Evolutionary conservation across 208 protist species (phyloP).

Genomic region (Acanthamoeba rhysodes): DNA sequence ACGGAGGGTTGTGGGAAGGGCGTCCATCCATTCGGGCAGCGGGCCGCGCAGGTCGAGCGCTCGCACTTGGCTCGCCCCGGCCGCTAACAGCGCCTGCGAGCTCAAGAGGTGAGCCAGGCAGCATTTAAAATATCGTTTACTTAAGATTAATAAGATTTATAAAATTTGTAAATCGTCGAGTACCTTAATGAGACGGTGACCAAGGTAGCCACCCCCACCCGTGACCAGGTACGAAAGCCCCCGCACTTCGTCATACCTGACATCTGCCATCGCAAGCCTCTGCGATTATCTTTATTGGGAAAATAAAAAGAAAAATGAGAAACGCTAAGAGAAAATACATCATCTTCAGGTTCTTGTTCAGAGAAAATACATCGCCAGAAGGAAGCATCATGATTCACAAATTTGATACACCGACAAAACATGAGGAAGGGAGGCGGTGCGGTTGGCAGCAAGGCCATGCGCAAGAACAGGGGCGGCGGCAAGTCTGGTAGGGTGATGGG

Average conservation of each 20-base stretch:
- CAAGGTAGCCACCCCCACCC: slow-evolving; percentile 81
- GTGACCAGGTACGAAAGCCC: slow-evolving; percentile 75
- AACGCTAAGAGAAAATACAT: too few species aligned
- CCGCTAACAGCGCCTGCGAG: background rate
- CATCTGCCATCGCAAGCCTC: background rate
- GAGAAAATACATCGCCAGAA: background rate
- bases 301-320: too few species aligned
- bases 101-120: background rate
- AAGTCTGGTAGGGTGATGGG: slow-evolving; percentile 13
- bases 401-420: background rate
- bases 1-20: background rate
- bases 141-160: background rate
- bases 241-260: background rate
- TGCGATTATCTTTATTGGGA: too few species aligned
- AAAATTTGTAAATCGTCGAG: background rate
- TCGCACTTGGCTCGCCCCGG: slow-evolving; percentile 55
- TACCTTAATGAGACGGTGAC: slow-evolving; percentile 56
- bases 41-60: slow-evolving; percentile 63
- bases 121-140: background rate
- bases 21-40: slow-evolving; percentile 10
- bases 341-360: too few species aligned
- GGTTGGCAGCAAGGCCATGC: background rate
- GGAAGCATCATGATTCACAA: too few species aligned
- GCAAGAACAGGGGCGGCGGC: background rate
- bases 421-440: background rate